These are phyloP conservation scores for Arxiozyma slooffiae DNA, from an alignment of 1,139 yeast species.

Conservation along the genomic window DNA sequence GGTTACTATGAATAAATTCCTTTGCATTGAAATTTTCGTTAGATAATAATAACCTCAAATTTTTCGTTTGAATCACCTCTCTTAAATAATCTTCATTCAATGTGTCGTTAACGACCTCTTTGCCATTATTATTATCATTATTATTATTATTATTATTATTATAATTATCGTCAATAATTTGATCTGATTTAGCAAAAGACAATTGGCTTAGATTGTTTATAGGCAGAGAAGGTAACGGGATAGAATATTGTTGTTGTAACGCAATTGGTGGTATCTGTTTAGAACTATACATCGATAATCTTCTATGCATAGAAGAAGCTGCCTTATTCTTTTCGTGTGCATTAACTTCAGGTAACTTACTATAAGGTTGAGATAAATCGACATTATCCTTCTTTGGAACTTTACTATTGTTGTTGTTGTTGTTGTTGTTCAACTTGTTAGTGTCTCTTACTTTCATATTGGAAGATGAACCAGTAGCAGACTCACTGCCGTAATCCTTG, in stretches of 20 bases:
- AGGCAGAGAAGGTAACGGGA: conserved; percentile 21
- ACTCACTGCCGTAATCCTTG: not conserved
- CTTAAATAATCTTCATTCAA: conserved; percentile 1
- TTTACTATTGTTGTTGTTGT: no score
- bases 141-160: no score
- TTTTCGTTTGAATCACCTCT: conserved; percentile 16
- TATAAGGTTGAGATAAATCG: conserved; percentile 16
- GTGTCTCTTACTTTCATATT: conserved; percentile 6
- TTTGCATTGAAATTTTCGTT: conserved; percentile 40
- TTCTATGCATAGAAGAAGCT: conserved; percentile 35
- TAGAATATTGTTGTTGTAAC: conserved; percentile 23
- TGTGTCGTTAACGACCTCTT: not conserved
- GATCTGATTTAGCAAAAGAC: not conserved
- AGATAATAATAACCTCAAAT: conserved; percentile 24
- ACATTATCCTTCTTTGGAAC: conserved; percentile 10
- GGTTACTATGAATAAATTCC: conserved; percentile 42
- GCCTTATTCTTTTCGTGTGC: conserved; percentile 33
- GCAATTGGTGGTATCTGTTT: conserved; percentile 22
- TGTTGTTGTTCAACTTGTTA: not conserved
- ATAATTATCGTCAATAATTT: not conserved
- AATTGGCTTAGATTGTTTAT: not conserved
- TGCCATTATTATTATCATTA: not conserved
- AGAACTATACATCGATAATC: conserved; percentile 33
- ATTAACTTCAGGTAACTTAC: conserved; percentile 28
- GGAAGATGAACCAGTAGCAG: not conserved